Evolutionary conservation across 306 rosid genomes (phyloP).

Genomic region (Cicer judaicum): DNA sequence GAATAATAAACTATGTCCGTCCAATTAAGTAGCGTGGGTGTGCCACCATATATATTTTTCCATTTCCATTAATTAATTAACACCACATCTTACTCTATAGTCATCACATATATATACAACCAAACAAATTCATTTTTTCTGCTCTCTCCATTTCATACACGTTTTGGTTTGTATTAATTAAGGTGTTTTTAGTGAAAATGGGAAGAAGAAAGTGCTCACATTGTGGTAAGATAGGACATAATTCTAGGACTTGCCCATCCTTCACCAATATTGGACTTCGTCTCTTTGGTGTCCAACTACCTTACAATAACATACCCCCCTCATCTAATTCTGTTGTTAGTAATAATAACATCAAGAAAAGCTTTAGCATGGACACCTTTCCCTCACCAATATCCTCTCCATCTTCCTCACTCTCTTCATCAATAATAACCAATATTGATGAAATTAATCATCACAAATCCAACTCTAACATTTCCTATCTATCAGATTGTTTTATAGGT

Average conservation of each 20-base stretch:
- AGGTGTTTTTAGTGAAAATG: constrained; percentile 52
- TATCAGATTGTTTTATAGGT: constrained; percentile 73
- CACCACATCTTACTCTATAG: constrained; percentile 56
- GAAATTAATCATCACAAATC: constrained; percentile 39
- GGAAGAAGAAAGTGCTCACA: constrained; percentile 97
- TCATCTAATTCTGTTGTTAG: not conserved
- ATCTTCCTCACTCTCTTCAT: constrained; percentile 47
- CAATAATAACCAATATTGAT: constrained; percentile 46
- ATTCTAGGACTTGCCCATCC: constrained; percentile 89
- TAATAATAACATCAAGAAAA: constrained; percentile 61
- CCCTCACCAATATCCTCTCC: constrained; percentile 48
- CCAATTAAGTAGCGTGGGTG: no score
- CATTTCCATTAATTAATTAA: constrained; percentile 13
- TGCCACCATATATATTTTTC: not conserved
- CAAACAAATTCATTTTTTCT: constrained; percentile 49
- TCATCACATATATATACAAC: constrained; percentile 57
- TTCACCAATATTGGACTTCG: constrained; percentile 53
- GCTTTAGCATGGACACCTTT: constrained; percentile 76
- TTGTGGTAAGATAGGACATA: constrained; percentile 92
- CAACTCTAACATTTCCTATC: constrained; percentile 58
- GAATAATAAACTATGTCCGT: no score
- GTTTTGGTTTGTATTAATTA: not conserved
- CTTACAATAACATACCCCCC: not conserved
- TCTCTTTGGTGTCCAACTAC: constrained; percentile 89
- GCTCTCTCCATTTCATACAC: constrained; percentile 8